Percentiles rank a stretch among this genome's conserved stretches.
Evolutionary conservation across 306 rosid species (phyloP).

Genomic region (Prosopis cineraria): DNA sequence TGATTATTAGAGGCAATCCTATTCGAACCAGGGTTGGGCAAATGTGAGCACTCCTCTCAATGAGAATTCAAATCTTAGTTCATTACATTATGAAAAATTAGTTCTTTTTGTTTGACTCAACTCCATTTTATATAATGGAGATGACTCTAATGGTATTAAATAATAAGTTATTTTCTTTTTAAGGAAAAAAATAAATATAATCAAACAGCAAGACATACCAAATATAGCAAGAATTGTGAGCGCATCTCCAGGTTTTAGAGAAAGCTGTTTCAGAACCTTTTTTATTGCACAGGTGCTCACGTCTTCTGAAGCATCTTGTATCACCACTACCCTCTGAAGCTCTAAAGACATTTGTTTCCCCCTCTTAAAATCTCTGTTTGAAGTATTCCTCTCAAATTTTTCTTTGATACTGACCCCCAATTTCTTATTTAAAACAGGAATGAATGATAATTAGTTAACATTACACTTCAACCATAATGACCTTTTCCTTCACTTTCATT

Average conservation of each 20-base stretch:
- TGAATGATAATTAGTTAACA: neutral
- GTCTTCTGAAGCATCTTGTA: constrained; percentile 71
- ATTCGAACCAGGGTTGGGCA: too few relatives aligned
- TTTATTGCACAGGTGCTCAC: constrained; percentile 51
- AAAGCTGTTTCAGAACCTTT: constrained; percentile 44
- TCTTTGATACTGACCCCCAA: neutral
- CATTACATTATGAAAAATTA: too few relatives aligned
- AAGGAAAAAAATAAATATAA: constrained; percentile 42
- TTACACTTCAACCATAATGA: neutral
- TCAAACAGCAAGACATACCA: constrained; percentile 72
- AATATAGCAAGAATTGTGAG: constrained; percentile 64
- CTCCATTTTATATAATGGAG: neutral
- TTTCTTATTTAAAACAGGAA: neutral
- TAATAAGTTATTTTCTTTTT: neutral
- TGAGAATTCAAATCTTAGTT: too few relatives aligned
- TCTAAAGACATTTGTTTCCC: constrained; percentile 35
- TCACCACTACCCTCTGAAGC: constrained; percentile 60
- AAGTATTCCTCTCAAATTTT: neutral
- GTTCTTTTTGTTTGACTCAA: too few relatives aligned
- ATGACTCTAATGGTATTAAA: neutral
- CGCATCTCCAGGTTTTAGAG: constrained; percentile 61
- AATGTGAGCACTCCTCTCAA: too few relatives aligned
- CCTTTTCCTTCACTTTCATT: neutral
- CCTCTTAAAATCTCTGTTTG: neutral
- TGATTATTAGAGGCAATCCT: too few relatives aligned